A percentile compares a stretch with the other conserved stretches of the same genome.
phyloP scores from a whole-genome alignment of 192 early-diverging fungal genomes.

The Rhizoclosmatium sp. region DNA sequence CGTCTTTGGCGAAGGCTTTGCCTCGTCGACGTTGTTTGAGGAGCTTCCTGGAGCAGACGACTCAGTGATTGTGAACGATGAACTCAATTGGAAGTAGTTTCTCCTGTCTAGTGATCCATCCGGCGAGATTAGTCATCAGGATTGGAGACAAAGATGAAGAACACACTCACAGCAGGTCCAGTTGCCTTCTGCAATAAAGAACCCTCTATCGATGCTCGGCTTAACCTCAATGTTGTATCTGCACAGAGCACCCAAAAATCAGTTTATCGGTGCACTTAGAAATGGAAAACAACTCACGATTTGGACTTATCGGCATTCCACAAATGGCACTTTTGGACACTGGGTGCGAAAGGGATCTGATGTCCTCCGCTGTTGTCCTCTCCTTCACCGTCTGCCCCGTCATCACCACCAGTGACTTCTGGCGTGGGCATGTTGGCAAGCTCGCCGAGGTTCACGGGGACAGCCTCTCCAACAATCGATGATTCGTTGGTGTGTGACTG shows the following conservation, averaged over 20 bases:
- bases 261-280: neutral
- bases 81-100: conserved; percentile 95
- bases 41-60: conserved; percentile 7
- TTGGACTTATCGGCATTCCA: conserved; percentile 31
- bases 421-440: too few species aligned
- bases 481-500: too few species aligned
- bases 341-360: conserved; percentile 67
- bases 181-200: conserved; percentile 88
- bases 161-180: conserved; percentile 78
- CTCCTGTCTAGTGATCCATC: conserved; percentile 64
- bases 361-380: conserved; percentile 12
- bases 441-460: too few species aligned
- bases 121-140: neutral
- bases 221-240: conserved; percentile 71
- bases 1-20: conserved; percentile 22
- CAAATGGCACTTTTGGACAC: conserved; percentile 40
- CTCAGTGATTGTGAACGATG: conserved; percentile 65
- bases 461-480: too few species aligned
- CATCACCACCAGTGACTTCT: neutral
- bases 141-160: neutral
- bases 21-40: neutral
- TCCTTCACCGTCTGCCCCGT: neutral
- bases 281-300: conserved; percentile 12
- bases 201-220: conserved; percentile 90
- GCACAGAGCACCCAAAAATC: neutral